Percentiles rank a stretch among this genome's conserved stretches.
Evolutionary conservation across 2,329 filamentous ascomycete species (phyloP).

Genomic region (Iodosphaeria phyllophila): DNA sequence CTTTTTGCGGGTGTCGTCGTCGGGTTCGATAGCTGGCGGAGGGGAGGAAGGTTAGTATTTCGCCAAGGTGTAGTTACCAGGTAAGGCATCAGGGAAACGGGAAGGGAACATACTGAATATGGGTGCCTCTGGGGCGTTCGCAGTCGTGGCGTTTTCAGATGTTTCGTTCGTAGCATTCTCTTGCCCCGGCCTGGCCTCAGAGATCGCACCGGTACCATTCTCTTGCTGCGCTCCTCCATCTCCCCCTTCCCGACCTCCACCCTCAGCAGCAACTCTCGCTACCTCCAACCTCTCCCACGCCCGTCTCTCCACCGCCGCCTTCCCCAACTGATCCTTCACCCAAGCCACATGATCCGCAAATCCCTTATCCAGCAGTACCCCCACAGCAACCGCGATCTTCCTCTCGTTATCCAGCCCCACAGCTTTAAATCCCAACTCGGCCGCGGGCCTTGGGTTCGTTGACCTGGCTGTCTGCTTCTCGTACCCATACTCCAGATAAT

Average conservation of each 20-base stretch:
- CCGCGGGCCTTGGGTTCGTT: conserved; percentile 51
- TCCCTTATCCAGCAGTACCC: conserved; percentile 62
- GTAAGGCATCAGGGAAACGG: background rate
- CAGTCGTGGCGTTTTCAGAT: conserved; percentile 6
- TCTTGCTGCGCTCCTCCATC: conserved; percentile 34
- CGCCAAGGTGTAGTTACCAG: too few species aligned
- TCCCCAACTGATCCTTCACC: conserved; percentile 54
- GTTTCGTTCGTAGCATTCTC: background rate
- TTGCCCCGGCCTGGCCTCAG: background rate
- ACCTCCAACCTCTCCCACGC: conserved; percentile 59
- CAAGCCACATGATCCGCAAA: conserved; percentile 62
- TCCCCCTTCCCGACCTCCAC: conserved; percentile 47
- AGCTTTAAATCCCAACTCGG: conserved; percentile 67
- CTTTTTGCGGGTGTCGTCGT: conserved; percentile 44
- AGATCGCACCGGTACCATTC: too few species aligned
- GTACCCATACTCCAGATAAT: conserved; percentile 79
- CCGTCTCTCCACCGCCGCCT: conserved; percentile 53
- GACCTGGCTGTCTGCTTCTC: conserved; percentile 53
- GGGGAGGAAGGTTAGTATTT: conserved; percentile 12
- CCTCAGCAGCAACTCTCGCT: conserved; percentile 58
- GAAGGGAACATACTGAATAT: conserved; percentile 29
- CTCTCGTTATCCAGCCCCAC: conserved; percentile 47
- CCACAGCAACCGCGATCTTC: conserved; percentile 64
- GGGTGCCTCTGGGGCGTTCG: conserved; percentile 21
- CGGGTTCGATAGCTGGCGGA: conserved; percentile 43